These are phyloP conservation scores for Eucalyptus paniculata DNA, from an alignment of 345 rosid species.

Conservation along the genomic window DNA sequence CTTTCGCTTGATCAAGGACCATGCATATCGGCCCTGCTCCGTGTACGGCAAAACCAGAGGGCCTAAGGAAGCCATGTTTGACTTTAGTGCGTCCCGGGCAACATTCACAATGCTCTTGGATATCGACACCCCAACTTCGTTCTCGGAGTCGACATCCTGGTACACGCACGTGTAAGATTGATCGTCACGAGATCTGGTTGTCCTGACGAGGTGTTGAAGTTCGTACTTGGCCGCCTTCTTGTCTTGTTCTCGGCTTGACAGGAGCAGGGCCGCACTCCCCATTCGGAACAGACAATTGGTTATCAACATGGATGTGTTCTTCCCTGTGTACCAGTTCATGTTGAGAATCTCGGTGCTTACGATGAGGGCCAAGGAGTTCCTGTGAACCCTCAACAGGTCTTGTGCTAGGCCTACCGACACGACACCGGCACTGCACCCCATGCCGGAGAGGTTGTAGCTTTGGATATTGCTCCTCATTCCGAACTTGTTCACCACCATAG, in stretches of 20 bases:
- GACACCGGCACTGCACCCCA: slow-evolving; percentile 58
- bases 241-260: slow-evolving; percentile 34
- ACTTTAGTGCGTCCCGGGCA: slow-evolving; percentile 34
- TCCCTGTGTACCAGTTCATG: slow-evolving; percentile 36
- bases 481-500: slow-evolving; percentile 43
- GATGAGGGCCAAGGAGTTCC: slow-evolving; percentile 36
- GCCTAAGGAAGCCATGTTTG: slow-evolving; percentile 34
- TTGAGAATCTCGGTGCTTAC: slow-evolving; percentile 38
- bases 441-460: slow-evolving; percentile 60
- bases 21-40: slow-evolving; percentile 18
- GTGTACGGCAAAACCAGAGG: slow-evolving; percentile 35
- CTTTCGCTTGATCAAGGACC: slow-evolving; percentile 16
- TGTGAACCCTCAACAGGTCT: slow-evolving; percentile 35
- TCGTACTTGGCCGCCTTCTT: slow-evolving; percentile 31
- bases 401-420: slow-evolving; percentile 43
- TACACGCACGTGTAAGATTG: slow-evolving; percentile 35
- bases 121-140: slow-evolving; percentile 26
- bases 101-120: slow-evolving; percentile 36
- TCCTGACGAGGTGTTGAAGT: slow-evolving; percentile 28
- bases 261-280: slow-evolving; percentile 50
- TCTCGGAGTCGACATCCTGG: slow-evolving; percentile 42
- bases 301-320: slow-evolving; percentile 47
- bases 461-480: slow-evolving; percentile 44
- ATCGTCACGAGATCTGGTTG: slow-evolving; percentile 32
- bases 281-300: slow-evolving; percentile 56